Conservation (phyloP, 2,329 filamentous ascomycete genomes). For the Orbilia blumenaviensis region DNA sequence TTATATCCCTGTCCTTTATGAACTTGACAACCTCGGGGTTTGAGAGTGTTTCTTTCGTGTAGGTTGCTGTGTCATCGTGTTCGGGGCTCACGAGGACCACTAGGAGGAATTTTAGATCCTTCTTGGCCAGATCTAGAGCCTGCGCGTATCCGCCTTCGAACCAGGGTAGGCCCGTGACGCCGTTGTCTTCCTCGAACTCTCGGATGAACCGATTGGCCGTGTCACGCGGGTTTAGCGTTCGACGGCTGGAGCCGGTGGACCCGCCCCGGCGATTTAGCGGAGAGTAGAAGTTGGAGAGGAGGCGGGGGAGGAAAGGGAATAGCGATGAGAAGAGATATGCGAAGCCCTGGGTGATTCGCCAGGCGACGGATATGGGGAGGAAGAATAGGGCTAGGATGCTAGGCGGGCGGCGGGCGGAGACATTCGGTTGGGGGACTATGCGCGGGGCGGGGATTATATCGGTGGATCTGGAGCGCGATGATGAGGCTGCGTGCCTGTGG, state of each 20-base stretch:
- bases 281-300: constrained; percentile 63
- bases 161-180: constrained; percentile 74
- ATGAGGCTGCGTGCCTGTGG: constrained; percentile 59
- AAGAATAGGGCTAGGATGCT: constrained; percentile 81
- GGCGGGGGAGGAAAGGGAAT: constrained; percentile 79
- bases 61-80: constrained; percentile 87
- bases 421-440: constrained; percentile 78
- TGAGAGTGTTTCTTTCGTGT: constrained; percentile 83
- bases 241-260: constrained; percentile 66
- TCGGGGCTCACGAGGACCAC: constrained; percentile 88
- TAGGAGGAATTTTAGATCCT: constrained; percentile 89
- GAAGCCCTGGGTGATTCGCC: constrained; percentile 74
- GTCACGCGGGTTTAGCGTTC: constrained; percentile 83
- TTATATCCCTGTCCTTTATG: constrained; percentile 80
- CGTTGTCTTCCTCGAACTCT: constrained; percentile 95
- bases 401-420: constrained; percentile 74
- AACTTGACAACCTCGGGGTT: constrained; percentile 77
- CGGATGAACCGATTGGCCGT: constrained; percentile 87
- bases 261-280: constrained; percentile 41
- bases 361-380: constrained; percentile 81
- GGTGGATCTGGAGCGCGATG: constrained; percentile 58
- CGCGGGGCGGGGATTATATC: constrained; percentile 77
- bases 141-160: constrained; percentile 90
- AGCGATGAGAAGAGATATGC: constrained; percentile 76
- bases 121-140: constrained; percentile 87